Percentiles rank a stretch among this genome's conserved stretches.
Conservation (phyloP, 192 early-diverging fungal genomes). For the Entomortierella lignicola region DNA sequence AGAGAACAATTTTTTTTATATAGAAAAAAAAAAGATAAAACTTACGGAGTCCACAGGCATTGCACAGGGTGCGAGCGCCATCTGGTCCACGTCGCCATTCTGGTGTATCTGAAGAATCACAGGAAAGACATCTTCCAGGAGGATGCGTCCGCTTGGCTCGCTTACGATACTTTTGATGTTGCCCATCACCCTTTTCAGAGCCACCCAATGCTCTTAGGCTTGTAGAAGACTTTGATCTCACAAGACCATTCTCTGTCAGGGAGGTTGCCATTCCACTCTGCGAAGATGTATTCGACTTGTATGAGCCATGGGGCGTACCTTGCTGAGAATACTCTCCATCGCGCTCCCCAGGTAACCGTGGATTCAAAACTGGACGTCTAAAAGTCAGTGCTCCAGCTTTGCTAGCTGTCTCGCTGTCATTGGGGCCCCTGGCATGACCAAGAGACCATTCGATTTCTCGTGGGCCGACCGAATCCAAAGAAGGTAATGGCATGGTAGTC, state of each 20-base stretch:
- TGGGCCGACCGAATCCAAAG: neutral
- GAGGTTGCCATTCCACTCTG: neutral
- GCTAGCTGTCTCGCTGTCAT: neutral
- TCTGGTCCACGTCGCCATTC: conserved; percentile 96
- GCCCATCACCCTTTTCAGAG: neutral
- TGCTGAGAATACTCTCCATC: neutral
- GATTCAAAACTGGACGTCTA: neutral
- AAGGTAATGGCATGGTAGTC: neutral
- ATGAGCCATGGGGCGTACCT: neutral
- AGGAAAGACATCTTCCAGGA: conserved; percentile 79
- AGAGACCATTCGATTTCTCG: neutral
- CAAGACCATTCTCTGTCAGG: neutral
- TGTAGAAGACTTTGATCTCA: neutral
- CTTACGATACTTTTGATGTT: conserved; percentile 46
- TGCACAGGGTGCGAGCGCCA: conserved; percentile 92
- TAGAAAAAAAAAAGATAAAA: conserved; percentile 14
- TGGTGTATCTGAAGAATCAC: conserved; percentile 88
- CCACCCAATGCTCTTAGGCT: neutral
- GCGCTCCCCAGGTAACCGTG: neutral
- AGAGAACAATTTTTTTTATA: no score
- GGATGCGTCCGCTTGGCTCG: conserved; percentile 67
- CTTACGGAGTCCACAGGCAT: conserved; percentile 93
- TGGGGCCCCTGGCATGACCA: neutral
- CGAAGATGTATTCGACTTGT: conserved; percentile 2
- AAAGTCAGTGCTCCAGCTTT: neutral